Base-by-base conservation (phyloP, 1,284 basidiomycete genomes). In the Volvariella volvacea region DNA sequence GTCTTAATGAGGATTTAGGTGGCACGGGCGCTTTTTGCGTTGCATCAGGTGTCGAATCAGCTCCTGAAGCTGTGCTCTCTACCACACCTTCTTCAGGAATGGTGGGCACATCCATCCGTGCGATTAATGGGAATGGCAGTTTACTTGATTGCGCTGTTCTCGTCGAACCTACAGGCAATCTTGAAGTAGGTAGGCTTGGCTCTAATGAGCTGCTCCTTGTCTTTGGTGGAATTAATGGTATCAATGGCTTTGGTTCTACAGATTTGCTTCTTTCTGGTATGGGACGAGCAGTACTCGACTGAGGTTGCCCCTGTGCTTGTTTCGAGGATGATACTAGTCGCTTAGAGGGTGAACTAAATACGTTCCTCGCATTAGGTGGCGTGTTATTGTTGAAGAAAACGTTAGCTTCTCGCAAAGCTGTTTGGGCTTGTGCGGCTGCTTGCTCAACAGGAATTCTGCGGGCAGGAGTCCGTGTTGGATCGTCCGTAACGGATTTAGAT, bases 361-460 rank as follows among this genome's bases (percentile, higher is more conserved):
- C n/a, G n/a, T n/a, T n/a, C n/a, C n/a, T n/a, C n/a, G 25, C 25
- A 28, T 28, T 28, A 12, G 25, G 25, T 28, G n/a, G n/a, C n/a
- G 25, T 28, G 12, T 28, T 6, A 6, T 28, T 6, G 25, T 6
- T 28, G 12, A 28, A 28, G 25, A 28, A 28, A 12, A 12, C 12
- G 6, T 28, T 28, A 6, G 25, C 25, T 12, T 28, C 25, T 28
- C 25, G 47, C 31, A 31, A 19, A 36, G 22, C 16, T 21, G 10
- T 19, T 25, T 44, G 21, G 6, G n/a, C 34, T 36, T 15, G 14
- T 16, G 15, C 60, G 48, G 78, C 59, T 1, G 72, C 73, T 48
- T 76, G 62, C 22, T 69, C 60, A 3, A 83, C 69, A 7, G 73
- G 72, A 39, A 85, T 70, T 48, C 82, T 71, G 39, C 75, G 73